phyloP scores from a whole-genome alignment of 164 flowering plant species.

The Akebia trifoliata region DNA sequence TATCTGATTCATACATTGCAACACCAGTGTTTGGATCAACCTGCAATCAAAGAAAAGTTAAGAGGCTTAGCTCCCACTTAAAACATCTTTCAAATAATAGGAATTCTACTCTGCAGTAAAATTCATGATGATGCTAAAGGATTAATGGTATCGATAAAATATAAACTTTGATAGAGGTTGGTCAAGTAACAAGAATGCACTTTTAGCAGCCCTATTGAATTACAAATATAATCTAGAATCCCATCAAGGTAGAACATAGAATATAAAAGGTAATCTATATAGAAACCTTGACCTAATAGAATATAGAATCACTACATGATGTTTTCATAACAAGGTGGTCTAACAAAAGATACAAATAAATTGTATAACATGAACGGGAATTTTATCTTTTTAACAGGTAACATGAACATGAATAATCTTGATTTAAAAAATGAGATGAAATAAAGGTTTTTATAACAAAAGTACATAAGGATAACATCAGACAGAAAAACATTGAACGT shows the following conservation, averaged over 20 bases:
- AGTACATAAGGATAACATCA: too few species aligned
- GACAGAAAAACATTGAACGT: too few species aligned
- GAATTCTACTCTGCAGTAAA: not conserved
- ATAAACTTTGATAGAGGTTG: not conserved
- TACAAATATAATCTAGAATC: not conserved
- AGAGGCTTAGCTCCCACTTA: slow-evolving; percentile 3
- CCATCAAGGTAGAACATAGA: not conserved
- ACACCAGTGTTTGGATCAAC: slow-evolving; percentile 98
- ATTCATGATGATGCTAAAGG: not conserved
- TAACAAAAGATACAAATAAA: too few species aligned
- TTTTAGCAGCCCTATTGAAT: not conserved
- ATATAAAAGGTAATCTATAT: not conserved
- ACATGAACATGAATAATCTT: too few species aligned
- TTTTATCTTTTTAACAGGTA: too few species aligned
- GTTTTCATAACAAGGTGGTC: too few species aligned
- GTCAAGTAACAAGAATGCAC: not conserved
- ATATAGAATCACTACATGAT: too few species aligned
- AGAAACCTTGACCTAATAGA: not conserved
- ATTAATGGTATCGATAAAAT: not conserved
- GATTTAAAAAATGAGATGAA: too few species aligned
- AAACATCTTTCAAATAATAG: not conserved
- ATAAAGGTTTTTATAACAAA: too few species aligned
- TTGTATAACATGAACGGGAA: too few species aligned
- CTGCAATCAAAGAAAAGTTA: slow-evolving; percentile 36
- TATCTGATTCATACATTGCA: slow-evolving; percentile 96